A percentile compares a stretch with the other conserved stretches of the same genome.
Evolutionary conservation across 768 basidiomycete species (phyloP).

Genomic region (Hemileccinum impolitum): DNA sequence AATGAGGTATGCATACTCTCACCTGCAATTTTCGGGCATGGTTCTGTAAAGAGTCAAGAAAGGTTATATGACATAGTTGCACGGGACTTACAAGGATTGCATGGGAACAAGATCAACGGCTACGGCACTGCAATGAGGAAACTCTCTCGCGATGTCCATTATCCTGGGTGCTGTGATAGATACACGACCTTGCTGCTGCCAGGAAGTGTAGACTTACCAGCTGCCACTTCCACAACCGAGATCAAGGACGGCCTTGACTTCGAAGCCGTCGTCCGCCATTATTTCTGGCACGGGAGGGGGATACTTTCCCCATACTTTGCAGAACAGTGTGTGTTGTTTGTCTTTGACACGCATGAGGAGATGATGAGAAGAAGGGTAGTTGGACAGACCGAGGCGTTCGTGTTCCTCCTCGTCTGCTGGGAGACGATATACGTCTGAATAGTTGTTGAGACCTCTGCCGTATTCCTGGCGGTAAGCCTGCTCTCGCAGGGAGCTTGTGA

Average conservation of each 20-base stretch:
- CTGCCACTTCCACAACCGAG: constrained; percentile 78
- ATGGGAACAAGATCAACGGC: constrained; percentile 81
- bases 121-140: constrained; percentile 62
- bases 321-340: constrained; percentile 64
- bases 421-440: constrained; percentile 74
- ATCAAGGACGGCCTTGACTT: constrained; percentile 64
- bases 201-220: constrained; percentile 46
- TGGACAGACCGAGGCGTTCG: constrained; percentile 56
- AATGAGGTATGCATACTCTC: constrained; percentile 9
- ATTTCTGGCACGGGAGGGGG: constrained; percentile 54
- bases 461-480: constrained; percentile 62
- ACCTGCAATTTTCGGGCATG: constrained; percentile 75
- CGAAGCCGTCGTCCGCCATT: constrained; percentile 57
- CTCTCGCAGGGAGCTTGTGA: constrained; percentile 60
- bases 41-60: constrained; percentile 37
- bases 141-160: constrained; percentile 68
- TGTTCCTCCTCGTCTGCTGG: constrained; percentile 80
- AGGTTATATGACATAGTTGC: constrained; percentile 7
- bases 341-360: constrained; percentile 39
- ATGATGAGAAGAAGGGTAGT: constrained; percentile 1
- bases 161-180: constrained; percentile 50
- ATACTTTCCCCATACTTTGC: constrained; percentile 64
- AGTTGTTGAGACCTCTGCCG: constrained; percentile 69
- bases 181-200: neutral
- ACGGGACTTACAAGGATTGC: constrained; percentile 56